Evolutionary conservation across 768 basidiomycete species (phyloP), one percentile per base, ranked within the genome.

Genomic region (Lactifluus piperatus): DNA sequence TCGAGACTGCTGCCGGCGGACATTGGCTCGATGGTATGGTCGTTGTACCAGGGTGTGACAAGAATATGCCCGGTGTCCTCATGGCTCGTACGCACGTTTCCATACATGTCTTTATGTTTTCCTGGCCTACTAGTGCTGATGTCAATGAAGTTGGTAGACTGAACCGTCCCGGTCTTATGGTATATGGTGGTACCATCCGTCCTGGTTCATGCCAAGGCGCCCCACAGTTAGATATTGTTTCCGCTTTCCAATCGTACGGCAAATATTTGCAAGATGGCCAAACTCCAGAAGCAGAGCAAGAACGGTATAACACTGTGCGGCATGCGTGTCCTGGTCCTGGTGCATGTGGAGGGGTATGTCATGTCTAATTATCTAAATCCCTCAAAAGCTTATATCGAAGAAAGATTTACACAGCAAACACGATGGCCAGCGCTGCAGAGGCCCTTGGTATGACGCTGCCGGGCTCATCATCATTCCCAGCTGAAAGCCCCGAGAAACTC

Each of bases 21-120:
- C 97, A 99, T 70, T 97, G 94, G 84, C 82, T 99, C 14, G 97
- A 98, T 68, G 97, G 93, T 41, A 91, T 97, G 88, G 92, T 97
- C 39, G 93, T 92, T 59, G 79, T 99, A 54, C 97, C 97, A 22
- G 97, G 94, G 41, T 98, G 93, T 70, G 95, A 99, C 77, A 99
- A 99, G 76, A 99, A 99, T 75, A 98, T 99, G 95, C 97, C 97
- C n/a, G 97, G 97, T 62, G 94, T 97, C 37, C 77, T 97, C 66
- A 99, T 99, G 81, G 97, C 93, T 49, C 82, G 91, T 92, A 67
- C 74, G 89, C 82, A 27, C 13, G 51, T 54, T 51, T 22, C 51
- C 9, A 34, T 14, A 48, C n/a, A 22, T 34, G 22, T 6, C 10
- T 13, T 36, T 36, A 45, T 30, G 11, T 54, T 29, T 34, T 54